Evolutionary conservation across 108 stramenopile genomes (phyloP), one percentile per base, ranked within the genome.

Genomic region (Cyclotella kingstonii): DNA sequence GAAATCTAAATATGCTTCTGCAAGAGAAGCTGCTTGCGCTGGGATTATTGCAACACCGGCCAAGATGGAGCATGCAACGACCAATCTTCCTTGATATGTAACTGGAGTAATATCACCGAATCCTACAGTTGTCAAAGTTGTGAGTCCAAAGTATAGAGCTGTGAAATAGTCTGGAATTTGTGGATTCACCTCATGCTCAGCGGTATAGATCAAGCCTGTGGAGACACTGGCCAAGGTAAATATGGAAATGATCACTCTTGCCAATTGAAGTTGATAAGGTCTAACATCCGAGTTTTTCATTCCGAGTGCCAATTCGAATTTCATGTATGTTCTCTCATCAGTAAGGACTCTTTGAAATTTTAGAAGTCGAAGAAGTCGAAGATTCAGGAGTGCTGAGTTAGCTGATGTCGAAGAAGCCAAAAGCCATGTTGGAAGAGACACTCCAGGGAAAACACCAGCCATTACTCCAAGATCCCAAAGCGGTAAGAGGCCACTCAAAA

Each of bases 41-140:
- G 91, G 91, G 41, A 93, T 79, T 15, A 93, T 58, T 0, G 86
- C 85, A 6, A 89, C 81, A 14, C 91, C 91, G 5, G 77, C 84
- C 41, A 93, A 44, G 42, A 89, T 93, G 8, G 76, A 72, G 2
- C 62, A 75, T 34, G 71, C 72, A 0, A 93, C 91, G 10, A 89
- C 83, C 29, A 86, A 43, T 43, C 81, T 72, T 6, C 91, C 91
- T 23, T 68, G 46, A 34, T 54, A 56, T 2, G 91, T 93, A 8
- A 88, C 69, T 8, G 91, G 91, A 15, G 79, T 73, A 46, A 93
- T 93, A 43, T 93, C 91, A 1, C 89, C 84, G 46, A 89, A 89
- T 3, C 85, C 88, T 1, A 86, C 83, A 0, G 88, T 86, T 26
- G 87, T 86, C 0, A 89, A 29, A 14, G 90, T 89, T 3, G 86